Evolutionary conservation across 2,329 filamentous ascomycete genomes (phyloP).

Genomic region (Monilinia vaccinii-corymbosi): DNA sequence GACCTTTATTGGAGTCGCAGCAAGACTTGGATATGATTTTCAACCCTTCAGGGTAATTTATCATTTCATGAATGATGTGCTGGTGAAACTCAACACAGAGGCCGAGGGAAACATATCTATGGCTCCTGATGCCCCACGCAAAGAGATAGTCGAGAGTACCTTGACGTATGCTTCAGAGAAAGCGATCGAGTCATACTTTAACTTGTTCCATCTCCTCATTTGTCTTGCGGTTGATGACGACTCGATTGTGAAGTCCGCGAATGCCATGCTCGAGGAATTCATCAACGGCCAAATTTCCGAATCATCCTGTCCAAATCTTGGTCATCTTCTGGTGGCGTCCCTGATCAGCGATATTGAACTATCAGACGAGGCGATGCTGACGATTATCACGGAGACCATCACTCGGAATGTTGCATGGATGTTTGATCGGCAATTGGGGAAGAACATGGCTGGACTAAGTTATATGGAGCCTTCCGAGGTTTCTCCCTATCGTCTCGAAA

Average conservation of each 20-base stretch:
- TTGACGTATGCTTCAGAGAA: constrained; percentile 42
- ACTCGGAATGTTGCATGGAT: constrained; percentile 44
- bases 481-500: constrained; percentile 38
- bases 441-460: constrained; percentile 35
- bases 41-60: constrained; percentile 33
- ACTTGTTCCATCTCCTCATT: constrained; percentile 42
- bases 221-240: constrained; percentile 35
- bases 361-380: constrained; percentile 32
- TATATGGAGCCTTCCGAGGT: constrained; percentile 36
- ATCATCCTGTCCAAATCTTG: constrained; percentile 37
- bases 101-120: constrained; percentile 16
- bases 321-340: constrained; percentile 38
- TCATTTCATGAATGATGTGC: constrained; percentile 42
- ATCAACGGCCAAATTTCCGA: constrained; percentile 34
- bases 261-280: constrained; percentile 34
- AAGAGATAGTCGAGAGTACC: constrained; percentile 29
- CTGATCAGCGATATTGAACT: constrained; percentile 38
- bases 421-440: constrained; percentile 29
- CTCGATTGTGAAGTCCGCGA: constrained; percentile 33
- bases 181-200: constrained; percentile 44
- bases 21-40: constrained; percentile 19
- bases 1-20: background rate
- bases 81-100: constrained; percentile 38
- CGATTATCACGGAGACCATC: constrained; percentile 40
- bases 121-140: background rate